Percentiles rank a stretch among this genome's conserved stretches.
Conservation (phyloP, 257 asterid species). For the Lycium ferocissimum region DNA sequence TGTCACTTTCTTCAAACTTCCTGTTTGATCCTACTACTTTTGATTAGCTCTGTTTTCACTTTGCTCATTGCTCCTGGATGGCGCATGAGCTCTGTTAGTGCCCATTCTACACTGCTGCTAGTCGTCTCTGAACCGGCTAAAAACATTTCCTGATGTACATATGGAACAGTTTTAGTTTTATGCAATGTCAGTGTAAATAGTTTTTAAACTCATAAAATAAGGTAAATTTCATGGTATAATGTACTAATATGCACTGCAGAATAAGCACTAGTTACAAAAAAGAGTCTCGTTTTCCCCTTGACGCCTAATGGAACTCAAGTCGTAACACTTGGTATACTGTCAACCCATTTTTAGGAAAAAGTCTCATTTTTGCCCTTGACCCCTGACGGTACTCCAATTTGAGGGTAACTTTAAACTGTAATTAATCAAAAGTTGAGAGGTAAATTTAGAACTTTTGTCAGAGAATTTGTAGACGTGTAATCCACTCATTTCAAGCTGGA, state of each 20-base stretch:
- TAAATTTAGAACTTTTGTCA: no score
- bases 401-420: neutral
- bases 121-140: slow-evolving; percentile 34
- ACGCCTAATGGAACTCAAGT: no score
- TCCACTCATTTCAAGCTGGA: neutral
- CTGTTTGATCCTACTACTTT: neutral
- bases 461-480: neutral
- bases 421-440: neutral
- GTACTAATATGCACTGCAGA: no score
- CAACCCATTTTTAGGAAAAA: neutral
- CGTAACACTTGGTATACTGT: no score
- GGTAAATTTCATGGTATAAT: no score
- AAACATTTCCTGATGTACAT: slow-evolving; percentile 26
- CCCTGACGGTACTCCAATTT: neutral
- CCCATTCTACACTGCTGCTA: slow-evolving; percentile 33
- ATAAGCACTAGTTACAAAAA: no score
- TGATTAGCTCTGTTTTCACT: slow-evolving; percentile 3
- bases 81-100: slow-evolving; percentile 20
- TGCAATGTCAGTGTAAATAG: no score
- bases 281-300: no score
- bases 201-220: no score
- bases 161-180: neutral
- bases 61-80: slow-evolving; percentile 20
- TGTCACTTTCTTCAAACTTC: slow-evolving; percentile 24
- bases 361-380: neutral